Evolutionary conservation across 2,329 filamentous ascomycete genomes (phyloP), one percentile per base, ranked within the genome.

Genomic region (Chrysoporthe austroafricana): DNA sequence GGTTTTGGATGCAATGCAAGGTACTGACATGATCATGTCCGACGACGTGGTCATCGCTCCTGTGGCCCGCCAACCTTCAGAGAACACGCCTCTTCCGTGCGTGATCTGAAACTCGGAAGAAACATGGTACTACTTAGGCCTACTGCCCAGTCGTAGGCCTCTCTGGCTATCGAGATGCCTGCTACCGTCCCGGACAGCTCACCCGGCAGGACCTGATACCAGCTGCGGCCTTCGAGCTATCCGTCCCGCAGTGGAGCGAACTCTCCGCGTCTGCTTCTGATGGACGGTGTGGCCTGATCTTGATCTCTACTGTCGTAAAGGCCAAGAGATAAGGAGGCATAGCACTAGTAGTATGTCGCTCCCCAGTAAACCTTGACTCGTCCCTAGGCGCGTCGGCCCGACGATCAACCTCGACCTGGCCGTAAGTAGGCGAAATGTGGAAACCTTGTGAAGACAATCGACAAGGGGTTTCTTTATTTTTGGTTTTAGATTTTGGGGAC

Each of bases 271-370:
- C 21, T 54, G 50, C 21, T 34, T 16, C 32, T 6, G 13, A 34
- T 16, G 21, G 50, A 32, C 26, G 50, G 32, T 54, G 50, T 34
- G 50, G 9, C 11, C 50, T 54, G 50, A 54, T 54, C 26, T 5
- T 5, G 50, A 32, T 34, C 26, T 16, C 50, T 16, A 54, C 50
- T 13, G 21, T 54, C 14, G 26, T 7, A 14, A 21, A 26, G 26
- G 50, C 50, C 50, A 54, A 54, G 50, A 54, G 50, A 54, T 54
- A 54, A 26, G 26, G 26, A 26, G 26, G 26, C 48, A 52, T 52
- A 26, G 48, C 48, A 52, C 21, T 54, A 54, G 50, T 54, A 21
- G 26, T 54, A 26, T 54, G n/a, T 52, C n/a, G 48, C 48, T 26
- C 26, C 50, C 21, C 50, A 54, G 11, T 6, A 54, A 54, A 54